A percentile compares a stretch with the other conserved stretches of the same genome.
Conservation (phyloP, 2,329 filamentous ascomycete species). For the Penicillium sclerotiorum region DNA sequence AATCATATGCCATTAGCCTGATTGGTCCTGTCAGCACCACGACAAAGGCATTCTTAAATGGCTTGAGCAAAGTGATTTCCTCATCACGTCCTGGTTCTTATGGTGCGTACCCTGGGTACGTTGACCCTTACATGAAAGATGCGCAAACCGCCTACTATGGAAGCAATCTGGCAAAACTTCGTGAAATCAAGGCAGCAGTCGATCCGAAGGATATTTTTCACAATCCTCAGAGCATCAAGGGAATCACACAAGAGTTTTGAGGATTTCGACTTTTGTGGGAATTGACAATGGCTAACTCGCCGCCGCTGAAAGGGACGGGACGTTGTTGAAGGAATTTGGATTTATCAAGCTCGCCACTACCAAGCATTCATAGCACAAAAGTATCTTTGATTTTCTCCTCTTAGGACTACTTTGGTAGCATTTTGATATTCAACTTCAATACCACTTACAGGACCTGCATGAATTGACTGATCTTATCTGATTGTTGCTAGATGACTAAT, state of each 20-base stretch:
- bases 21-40: conserved; percentile 46
- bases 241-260: background rate
- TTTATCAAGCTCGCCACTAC: no score
- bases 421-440: background rate
- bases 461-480: background rate
- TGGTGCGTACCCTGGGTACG: conserved; percentile 65
- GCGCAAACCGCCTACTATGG: conserved; percentile 61
- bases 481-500: conserved; percentile 6
- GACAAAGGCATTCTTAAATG: conserved; percentile 55
- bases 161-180: conserved; percentile 52
- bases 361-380: no score
- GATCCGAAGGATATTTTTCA: conserved; percentile 60
- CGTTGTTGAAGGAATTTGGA: no score
- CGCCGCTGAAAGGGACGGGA: no score
- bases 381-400: no score
- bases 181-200: conserved; percentile 54
- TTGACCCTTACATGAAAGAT: conserved; percentile 54
- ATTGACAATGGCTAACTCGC: no score
- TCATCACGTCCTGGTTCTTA: conserved; percentile 37
- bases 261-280: background rate
- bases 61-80: conserved; percentile 48
- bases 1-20: conserved; percentile 61
- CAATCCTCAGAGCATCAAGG: conserved; percentile 57
- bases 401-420: no score
- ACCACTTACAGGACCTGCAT: background rate